Conservation (phyloP, 371 early-diverging fungal species). For the Apophysomyces elegans region DNA sequence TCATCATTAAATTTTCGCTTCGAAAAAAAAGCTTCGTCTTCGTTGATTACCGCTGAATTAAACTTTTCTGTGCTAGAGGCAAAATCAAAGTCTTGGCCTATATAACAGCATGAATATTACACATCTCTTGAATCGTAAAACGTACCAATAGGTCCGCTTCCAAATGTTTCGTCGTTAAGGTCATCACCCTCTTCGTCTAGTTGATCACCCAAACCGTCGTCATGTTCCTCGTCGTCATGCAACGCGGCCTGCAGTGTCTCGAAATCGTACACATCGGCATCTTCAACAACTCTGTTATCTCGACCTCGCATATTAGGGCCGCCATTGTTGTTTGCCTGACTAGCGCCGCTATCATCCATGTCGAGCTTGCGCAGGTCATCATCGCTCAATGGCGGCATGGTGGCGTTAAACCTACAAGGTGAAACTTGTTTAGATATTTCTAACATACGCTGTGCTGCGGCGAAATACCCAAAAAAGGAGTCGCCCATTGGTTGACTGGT, state of each 20-base stretch:
- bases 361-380: slow-evolving; percentile 46
- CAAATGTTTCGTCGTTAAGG: slow-evolving; percentile 89
- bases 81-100: slow-evolving; percentile 77
- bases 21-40: slow-evolving; percentile 60
- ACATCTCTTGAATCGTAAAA: slow-evolving; percentile 12
- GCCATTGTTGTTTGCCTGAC: slow-evolving; percentile 11
- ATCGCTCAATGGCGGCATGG: slow-evolving; percentile 58
- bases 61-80: slow-evolving; percentile 63
- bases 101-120: slow-evolving; percentile 18
- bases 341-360: slow-evolving; percentile 34
- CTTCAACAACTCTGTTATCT: slow-evolving; percentile 24
- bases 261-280: slow-evolving; percentile 52
- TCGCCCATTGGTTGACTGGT: slow-evolving; percentile 41
- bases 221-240: slow-evolving; percentile 45
- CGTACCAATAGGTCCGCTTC: slow-evolving; percentile 61
- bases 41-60: slow-evolving; percentile 50
- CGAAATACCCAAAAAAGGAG: slow-evolving; percentile 54
- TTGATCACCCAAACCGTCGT: slow-evolving; percentile 55
- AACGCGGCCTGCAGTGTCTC: slow-evolving; percentile 40
- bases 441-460: not conserved
- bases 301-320: slow-evolving; percentile 20
- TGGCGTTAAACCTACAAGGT: slow-evolving; percentile 56
- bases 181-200: slow-evolving; percentile 80
- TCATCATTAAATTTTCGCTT: slow-evolving; percentile 27
- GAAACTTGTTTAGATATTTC: slow-evolving; percentile 4